These are phyloP conservation scores for Fusarium subtropicale DNA, from an alignment of 2,329 filamentous ascomycete genomes.

Conservation along the genomic window DNA sequence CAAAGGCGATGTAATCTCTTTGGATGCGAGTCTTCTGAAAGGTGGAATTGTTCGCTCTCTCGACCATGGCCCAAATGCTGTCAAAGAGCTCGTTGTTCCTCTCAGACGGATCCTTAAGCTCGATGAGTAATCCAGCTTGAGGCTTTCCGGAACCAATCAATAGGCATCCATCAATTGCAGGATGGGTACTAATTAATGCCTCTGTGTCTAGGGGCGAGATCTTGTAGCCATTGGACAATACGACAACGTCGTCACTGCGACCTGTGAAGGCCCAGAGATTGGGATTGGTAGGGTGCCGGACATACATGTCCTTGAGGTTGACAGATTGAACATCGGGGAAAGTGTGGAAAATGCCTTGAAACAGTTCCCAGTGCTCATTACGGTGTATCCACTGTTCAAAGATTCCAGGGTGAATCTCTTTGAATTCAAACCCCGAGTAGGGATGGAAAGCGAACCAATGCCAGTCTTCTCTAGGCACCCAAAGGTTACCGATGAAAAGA, in stretches of 20 bases:
- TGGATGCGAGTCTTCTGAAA: constrained; percentile 5
- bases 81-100: constrained; percentile 6
- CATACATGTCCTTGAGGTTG: constrained; percentile 50
- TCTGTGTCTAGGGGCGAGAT: constrained; percentile 49
- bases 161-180: constrained; percentile 45
- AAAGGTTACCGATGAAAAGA: constrained; percentile 51
- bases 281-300: constrained; percentile 44
- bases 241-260: constrained; percentile 48
- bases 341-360: constrained; percentile 49
- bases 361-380: constrained; percentile 41
- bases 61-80: constrained; percentile 1
- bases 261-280: constrained; percentile 49
- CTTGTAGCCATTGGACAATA: constrained; percentile 51
- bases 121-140: constrained; percentile 3
- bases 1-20: constrained; percentile 6
- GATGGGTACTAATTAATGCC: constrained; percentile 44
- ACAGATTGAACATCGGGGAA: constrained; percentile 46
- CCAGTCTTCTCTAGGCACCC: constrained; percentile 47
- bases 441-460: constrained; percentile 52
- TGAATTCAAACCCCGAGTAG: constrained; percentile 52
- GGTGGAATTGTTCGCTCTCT: constrained; percentile 9
- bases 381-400: constrained; percentile 52
- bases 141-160: constrained; percentile 15
- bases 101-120: neutral
- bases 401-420: constrained; percentile 45